Conservation (phyloP, 192 early-diverging fungal genomes). For the Podila verticillata region DNA sequence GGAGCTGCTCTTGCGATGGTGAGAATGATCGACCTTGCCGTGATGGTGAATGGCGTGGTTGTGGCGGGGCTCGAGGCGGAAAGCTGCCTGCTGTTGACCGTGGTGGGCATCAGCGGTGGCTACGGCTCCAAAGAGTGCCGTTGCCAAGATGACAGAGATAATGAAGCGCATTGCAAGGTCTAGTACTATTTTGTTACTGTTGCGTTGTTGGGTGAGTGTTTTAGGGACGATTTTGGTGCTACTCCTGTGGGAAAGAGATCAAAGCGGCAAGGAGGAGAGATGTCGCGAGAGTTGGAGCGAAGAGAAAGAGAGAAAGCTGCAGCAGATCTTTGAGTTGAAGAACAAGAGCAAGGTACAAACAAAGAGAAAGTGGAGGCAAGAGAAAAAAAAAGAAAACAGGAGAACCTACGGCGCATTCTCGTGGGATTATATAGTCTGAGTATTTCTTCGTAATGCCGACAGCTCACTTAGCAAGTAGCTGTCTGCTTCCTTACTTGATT, state of each 20-base stretch:
- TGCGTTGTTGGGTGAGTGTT: not conserved
- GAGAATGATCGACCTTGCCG: conserved; percentile 2
- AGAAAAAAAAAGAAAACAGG: not conserved
- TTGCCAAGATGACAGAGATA: conserved; percentile 32
- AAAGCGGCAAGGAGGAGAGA: not conserved
- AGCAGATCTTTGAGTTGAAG: not conserved
- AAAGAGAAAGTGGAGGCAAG: not conserved
- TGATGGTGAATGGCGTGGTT: conserved; percentile 5
- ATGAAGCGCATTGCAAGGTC: conserved; percentile 24
- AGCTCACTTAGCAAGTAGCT: too few relatives aligned
- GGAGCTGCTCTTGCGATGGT: conserved; percentile 15
- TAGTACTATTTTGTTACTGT: not conserved
- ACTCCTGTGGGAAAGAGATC: not conserved
- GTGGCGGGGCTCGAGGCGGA: conserved; percentile 28
- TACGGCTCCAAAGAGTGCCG: conserved; percentile 12
- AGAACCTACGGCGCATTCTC: too few relatives aligned
- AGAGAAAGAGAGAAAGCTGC: not conserved
- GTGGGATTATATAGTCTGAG: not conserved
- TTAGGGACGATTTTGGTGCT: not conserved
- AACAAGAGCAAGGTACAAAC: not conserved
- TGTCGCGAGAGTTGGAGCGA: not conserved
- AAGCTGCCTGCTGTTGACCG: conserved; percentile 14
- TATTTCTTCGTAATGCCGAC: too few relatives aligned
- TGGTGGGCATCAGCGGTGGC: conserved; percentile 18
- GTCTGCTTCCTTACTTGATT: too few relatives aligned